Conservation (phyloP, 345 rosid genomes). For the Linum lewisii region DNA sequence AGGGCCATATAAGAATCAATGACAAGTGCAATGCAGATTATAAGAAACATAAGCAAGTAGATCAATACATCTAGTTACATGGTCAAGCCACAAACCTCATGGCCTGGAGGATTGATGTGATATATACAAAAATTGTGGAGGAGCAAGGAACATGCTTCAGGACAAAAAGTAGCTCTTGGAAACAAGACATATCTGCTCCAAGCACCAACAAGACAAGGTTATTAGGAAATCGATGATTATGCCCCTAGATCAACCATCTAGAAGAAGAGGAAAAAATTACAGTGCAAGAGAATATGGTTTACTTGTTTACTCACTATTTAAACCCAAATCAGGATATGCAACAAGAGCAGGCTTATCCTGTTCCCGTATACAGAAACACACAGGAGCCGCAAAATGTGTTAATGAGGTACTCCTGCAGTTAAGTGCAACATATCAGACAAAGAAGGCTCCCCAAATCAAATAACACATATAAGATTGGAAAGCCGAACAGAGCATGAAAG, state of each 20-base stretch:
- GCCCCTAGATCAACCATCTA: not conserved
- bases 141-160: conserved; percentile 81
- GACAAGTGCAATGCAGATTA: conserved; percentile 19
- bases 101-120: conserved; percentile 95
- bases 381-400: conserved; percentile 52
- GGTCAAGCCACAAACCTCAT: conserved; percentile 64
- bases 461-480: not conserved
- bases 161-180: conserved; percentile 83
- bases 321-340: conserved; percentile 88
- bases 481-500: no score
- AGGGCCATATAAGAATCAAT: conserved; percentile 34
- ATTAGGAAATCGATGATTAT: not conserved
- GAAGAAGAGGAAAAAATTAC: not conserved
- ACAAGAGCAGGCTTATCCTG: conserved; percentile 91
- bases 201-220: conserved; percentile 6
- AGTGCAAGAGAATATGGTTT: not conserved
- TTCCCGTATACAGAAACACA: conserved; percentile 89
- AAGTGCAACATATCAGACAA: not conserved
- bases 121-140: conserved; percentile 94
- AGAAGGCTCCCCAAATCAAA: conserved; percentile 15
- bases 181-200: conserved; percentile 73
- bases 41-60: conserved; percentile 8
- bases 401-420: conserved; percentile 58
- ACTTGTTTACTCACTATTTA: conserved; percentile 49
- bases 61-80: not conserved